These are phyloP conservation scores for Cudoniella acicularis DNA, from an alignment of 495 filamentous ascomycete genomes.

Conservation along the genomic window DNA sequence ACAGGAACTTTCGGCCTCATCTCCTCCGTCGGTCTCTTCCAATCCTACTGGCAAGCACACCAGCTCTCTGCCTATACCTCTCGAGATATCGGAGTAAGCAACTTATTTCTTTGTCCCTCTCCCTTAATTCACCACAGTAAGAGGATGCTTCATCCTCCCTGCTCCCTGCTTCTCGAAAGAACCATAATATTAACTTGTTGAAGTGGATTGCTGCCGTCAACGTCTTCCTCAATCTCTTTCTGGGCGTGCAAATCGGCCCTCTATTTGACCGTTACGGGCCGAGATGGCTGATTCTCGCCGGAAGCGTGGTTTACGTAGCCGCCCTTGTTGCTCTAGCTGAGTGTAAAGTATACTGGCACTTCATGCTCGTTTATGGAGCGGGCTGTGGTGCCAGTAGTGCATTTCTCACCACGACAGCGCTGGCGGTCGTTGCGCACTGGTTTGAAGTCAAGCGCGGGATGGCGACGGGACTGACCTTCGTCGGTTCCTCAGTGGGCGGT, in stretches of 20 bases:
- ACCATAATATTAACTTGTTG: no score
- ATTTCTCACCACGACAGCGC: conserved; percentile 55
- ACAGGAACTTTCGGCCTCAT: conserved; percentile 61
- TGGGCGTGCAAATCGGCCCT: conserved; percentile 64
- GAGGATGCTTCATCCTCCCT: no score
- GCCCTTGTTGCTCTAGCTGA: conserved; percentile 19
- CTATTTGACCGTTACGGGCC: conserved; percentile 55
- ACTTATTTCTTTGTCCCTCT: no score
- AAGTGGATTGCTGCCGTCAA: conserved; percentile 63
- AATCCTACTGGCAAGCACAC: conserved; percentile 57
- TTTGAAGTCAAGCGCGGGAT: conserved; percentile 58
- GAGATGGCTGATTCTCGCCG: conserved; percentile 5
- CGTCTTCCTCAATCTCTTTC: conserved; percentile 59
- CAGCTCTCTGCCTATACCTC: conserved; percentile 52
- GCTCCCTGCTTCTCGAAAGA: no score
- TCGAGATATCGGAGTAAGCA: conserved; percentile 57
- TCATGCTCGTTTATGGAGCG: conserved; percentile 57
- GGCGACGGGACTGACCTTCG: conserved; percentile 62
- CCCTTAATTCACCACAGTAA: no score
- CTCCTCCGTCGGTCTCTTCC: conserved; percentile 59
- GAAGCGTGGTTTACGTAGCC: conserved; percentile 15
- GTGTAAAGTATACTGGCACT: conserved; percentile 60
- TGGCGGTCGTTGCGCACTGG: conserved; percentile 60
- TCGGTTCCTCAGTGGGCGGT: conserved; percentile 56
- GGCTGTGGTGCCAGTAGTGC: conserved; percentile 54